Base-by-base conservation (phyloP, 2,329 filamentous ascomycete species). In the Macrophomina pseudophaseolina region DNA sequence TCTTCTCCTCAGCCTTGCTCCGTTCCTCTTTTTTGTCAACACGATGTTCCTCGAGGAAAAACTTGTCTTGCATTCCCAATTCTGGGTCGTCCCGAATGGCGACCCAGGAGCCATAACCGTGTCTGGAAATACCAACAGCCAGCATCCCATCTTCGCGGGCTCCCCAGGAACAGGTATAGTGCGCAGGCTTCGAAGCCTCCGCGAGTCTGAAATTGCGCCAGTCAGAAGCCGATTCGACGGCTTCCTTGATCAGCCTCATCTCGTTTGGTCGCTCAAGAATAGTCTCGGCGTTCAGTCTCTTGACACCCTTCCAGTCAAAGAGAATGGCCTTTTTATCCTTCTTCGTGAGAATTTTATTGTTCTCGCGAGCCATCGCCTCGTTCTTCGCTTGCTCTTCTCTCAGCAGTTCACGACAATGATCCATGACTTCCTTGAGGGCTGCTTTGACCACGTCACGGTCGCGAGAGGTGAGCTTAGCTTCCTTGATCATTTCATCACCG, bases 241-340 rank as follows among this genome's bases (percentile, higher is more conserved):
- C 88, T 69, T 92, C 87, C 68, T 90, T 91, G 44, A 99, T 84
- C 71, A 97, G 88, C 67, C 89, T 90, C 84, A 98, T 90, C 74
- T 98, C 94, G 54, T 90, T 87, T 0, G 95, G 94, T 8, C 96
- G 90, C 72, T 98, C 94, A 11, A 97, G 88, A 65, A 97, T 91
- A 0, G 95, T 98, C 79, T 97, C 93, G 0, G 95, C 95, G 75
- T 99, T 99, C 74, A 97, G 87, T 72, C 97, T 94, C 79, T 97
- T 97, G 60, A 97, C 90, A 65, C 94, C 93, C 53, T 91, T 90
- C 79, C 94, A 97, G 76, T 98, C 94, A 73, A 99, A 97, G 52
- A 99, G 83, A 18, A 99, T 92, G 0, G 95, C 95, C 80, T 99
- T 99, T 79, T 93, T 93, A 76, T 99, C 95, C 79, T 99, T 99